A percentile compares a stretch with the other conserved stretches of the same genome.
These are phyloP conservation scores for Chamaecyparis obtusa DNA, from an alignment of 75 land plant species.

Conservation along the genomic window DNA sequence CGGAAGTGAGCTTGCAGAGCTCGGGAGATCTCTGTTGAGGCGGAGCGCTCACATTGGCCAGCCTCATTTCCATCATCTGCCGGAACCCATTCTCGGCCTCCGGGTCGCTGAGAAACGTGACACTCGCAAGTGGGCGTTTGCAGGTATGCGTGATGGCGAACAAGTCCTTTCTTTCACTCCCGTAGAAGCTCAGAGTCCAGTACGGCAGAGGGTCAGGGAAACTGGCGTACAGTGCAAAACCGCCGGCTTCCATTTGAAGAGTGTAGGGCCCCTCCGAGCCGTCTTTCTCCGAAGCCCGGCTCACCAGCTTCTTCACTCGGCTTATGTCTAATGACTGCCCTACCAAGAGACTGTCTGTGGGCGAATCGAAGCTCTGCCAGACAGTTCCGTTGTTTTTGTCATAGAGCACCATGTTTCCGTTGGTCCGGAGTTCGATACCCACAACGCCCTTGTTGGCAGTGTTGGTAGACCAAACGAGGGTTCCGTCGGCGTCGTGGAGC, in stretches of 20 bases:
- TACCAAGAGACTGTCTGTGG: constrained; percentile 51
- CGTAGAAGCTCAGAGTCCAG: constrained; percentile 19
- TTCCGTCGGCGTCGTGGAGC: constrained; percentile 34
- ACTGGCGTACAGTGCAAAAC: constrained; percentile 27
- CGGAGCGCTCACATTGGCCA: neutral
- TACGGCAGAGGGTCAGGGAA: neutral
- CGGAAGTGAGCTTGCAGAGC: neutral
- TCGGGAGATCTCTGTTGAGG: neutral
- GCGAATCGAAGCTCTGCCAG: constrained; percentile 65
- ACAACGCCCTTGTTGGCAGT: constrained; percentile 37
- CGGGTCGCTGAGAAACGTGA: constrained; percentile 13
- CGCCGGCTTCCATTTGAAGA: constrained; percentile 24
- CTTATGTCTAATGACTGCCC: constrained; percentile 35
- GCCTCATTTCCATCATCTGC: constrained; percentile 7
- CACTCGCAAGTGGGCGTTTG: neutral
- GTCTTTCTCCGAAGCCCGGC: constrained; percentile 24
- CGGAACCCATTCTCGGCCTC: constrained; percentile 13
- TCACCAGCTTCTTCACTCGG: constrained; percentile 18
- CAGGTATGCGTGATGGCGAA: neutral
- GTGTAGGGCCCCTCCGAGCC: constrained; percentile 28
- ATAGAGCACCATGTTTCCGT: constrained; percentile 47
- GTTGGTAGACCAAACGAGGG: constrained; percentile 36
- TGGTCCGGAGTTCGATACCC: constrained; percentile 19
- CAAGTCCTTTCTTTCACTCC: neutral
- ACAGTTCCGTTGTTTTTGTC: constrained; percentile 23